Base-by-base conservation (phyloP, 2,329 filamentous ascomycete genomes). In the Ceratocystis ficicola region DNA sequence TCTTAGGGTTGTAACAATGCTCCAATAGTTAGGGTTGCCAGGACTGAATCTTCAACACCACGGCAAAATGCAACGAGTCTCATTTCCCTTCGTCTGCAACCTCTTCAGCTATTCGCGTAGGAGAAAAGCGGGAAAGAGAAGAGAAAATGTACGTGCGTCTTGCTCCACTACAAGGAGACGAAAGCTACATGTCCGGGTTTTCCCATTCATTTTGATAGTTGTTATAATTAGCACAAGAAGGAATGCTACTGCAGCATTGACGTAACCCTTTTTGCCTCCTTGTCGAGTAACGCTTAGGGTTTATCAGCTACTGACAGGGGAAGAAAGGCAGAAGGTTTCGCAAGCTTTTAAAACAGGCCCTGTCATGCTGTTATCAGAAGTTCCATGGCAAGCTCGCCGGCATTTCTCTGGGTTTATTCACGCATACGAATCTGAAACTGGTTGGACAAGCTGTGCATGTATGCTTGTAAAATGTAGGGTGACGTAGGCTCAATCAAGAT, bases 51-150 rank as follows among this genome's bases (percentile, higher is more conserved):
- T 52, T 59, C 52, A 30, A 30, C 36, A 28, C 8, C 25, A 30
- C 12, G n/a, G 52, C 28, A 36, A 12, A 20, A 25, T n/a, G 28
- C 52, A n/a, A 15, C 52, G 20, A 5, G 32, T 20, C 46, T 50
- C n/a, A 5, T n/a, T 20, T 7, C 22, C 10, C n/a, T 59, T 36
- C 52, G 28, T 59, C 52, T 59, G 28, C 52, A 59, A 59, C 50
- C 52, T 7, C 28, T 59, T 30, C 5, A 17, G 17, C 8, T n/a
- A 30, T 59, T 28, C 10, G 32, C 32, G 12, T n/a, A 59, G 25
- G 52, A 10, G 52, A 36, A 59, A 32, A 59, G 52, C 52, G 52
- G 52, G 12, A 59, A 17, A 59, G 52, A 30, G 32, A 30, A 59
- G 25, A 59, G 15, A 30, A 59, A 59, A 7, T 8, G 17, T 32